Conservation (phyloP, 208 protist genomes). For the Polymyxa betae region DNA sequence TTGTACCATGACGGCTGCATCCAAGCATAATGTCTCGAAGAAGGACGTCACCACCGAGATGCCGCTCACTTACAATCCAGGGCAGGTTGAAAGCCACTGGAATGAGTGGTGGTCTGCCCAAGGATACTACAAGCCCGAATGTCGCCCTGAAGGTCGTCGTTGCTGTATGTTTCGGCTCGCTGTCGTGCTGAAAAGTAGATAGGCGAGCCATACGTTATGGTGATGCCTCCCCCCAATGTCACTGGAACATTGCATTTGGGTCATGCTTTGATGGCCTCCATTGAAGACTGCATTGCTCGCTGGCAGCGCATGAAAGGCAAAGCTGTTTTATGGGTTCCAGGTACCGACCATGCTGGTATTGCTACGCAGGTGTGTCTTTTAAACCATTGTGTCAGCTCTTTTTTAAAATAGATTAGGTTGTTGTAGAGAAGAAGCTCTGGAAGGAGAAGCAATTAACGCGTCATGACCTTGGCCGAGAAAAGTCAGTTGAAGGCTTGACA, state of each 20-base stretch:
- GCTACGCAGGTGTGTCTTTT: constrained; percentile 86
- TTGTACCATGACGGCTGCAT: too few species aligned
- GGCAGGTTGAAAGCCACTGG: not conserved
- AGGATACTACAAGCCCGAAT: constrained; percentile 40
- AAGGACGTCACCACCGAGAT: constrained; percentile 10
- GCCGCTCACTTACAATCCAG: constrained; percentile 20
- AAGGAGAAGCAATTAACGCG: constrained; percentile 75
- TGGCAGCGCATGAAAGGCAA: constrained; percentile 81
- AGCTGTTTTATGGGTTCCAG: constrained; percentile 96
- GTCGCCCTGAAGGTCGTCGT: not conserved
- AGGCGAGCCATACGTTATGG: constrained; percentile 57
- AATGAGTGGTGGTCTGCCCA: not conserved
- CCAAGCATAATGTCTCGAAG: too few species aligned
- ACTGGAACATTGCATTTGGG: constrained; percentile 99
- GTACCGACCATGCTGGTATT: constrained; percentile 99
- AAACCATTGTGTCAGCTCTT: not conserved
- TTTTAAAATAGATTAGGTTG: constrained; percentile 71
- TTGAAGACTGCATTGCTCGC: constrained; percentile 72
- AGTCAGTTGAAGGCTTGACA: constrained; percentile 52
- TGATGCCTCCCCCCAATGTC: constrained; percentile 99
- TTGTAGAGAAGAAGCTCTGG: constrained; percentile 94
- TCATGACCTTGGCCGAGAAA: constrained; percentile 73
- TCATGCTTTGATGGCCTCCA: constrained; percentile 91
- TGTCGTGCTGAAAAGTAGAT: not conserved
- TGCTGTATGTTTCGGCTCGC: not conserved